Evolutionary conservation across 768 basidiomycete species (phyloP), one percentile per base, ranked within the genome.

Genomic region (Russula dissimulans): DNA sequence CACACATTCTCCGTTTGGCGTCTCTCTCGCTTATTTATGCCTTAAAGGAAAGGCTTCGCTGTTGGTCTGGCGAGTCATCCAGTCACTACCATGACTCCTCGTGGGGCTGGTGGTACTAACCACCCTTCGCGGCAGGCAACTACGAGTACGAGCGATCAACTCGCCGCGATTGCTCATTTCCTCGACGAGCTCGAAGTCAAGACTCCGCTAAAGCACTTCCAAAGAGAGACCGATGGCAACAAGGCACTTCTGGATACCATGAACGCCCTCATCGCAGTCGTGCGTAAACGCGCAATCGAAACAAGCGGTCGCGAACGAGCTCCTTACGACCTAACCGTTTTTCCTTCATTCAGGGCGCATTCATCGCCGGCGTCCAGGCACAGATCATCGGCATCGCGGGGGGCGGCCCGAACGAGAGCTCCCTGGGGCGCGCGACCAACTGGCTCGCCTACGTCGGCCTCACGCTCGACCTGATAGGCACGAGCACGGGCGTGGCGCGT

Each of bases 331-430:
- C 15, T 26, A 26, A 26, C 22, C 22, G 22, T 26, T 26, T 26
- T 26, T 26, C 22, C 22, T 26, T 26, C 22, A 26, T 26, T 26
- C 31, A 65, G 64, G 64, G 46, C 18, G 64, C 64, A 9, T 65
- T 65, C 64, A 59, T 65, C 17, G 64, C 64, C 10, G 65, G 65
- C 3, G 65, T 66, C 17, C 65, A 66, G 34, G 49, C 65, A 5
- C 53, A 55, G 42, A 1, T 66, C 5, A 52, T 66, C 29, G 15
- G 43, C 32, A 48, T 54, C 42, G 38, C 53, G 5, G 22, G 22
- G 22, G 18, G 17, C 26, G 6, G 1, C 11, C 14, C 47, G 42
- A 53, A 51, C 17, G 0, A 3, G 8, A 52, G 6, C 15, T 14
- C 17, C 18, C 47, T 66, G 9, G 31, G 8, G 5, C 60, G 18